Percentiles rank a stretch among this genome's conserved stretches.
Evolutionary conservation across 2,329 filamentous ascomycete genomes (phyloP).

Genomic region (Aspergillus brasiliensis): DNA sequence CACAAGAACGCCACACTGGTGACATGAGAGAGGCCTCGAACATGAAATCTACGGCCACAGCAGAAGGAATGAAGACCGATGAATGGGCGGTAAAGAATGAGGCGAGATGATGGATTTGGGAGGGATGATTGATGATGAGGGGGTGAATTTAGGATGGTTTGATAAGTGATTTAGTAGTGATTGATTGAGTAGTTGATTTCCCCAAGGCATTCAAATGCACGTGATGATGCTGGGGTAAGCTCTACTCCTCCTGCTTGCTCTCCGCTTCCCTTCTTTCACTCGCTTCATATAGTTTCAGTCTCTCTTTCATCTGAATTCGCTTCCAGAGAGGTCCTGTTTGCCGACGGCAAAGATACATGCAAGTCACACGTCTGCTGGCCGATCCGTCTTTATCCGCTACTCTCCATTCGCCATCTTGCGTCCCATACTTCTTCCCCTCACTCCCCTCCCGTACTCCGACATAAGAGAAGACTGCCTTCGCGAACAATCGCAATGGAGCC

Average conservation of each 20-base stretch:
- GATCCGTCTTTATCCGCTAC: not conserved
- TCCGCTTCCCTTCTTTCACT: not conserved
- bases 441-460: not conserved
- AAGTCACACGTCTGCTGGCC: not conserved
- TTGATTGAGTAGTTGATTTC: conserved; percentile 12
- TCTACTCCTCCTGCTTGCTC: not conserved
- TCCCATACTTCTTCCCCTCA: not conserved
- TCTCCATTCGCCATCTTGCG: not conserved
- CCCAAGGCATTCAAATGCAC: conserved; percentile 6
- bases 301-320: no score
- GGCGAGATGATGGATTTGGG: not conserved
- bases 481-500: conserved; percentile 13
- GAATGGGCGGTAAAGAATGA: conserved; percentile 4
- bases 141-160: conserved; percentile 8
- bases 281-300: not conserved
- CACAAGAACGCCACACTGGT: not conserved
- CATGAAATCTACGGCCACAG: not conserved
- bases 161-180: conserved; percentile 11
- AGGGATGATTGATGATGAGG: not conserved
- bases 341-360: conserved; percentile 8
- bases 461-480: not conserved
- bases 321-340: not conserved
- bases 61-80: not conserved
- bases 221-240: conserved; percentile 15
- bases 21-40: not conserved